A percentile compares a stretch with the other conserved stretches of the same genome.
Conservation (phyloP, 2,329 filamentous ascomycete species). For the Emmonsia crescens region DNA sequence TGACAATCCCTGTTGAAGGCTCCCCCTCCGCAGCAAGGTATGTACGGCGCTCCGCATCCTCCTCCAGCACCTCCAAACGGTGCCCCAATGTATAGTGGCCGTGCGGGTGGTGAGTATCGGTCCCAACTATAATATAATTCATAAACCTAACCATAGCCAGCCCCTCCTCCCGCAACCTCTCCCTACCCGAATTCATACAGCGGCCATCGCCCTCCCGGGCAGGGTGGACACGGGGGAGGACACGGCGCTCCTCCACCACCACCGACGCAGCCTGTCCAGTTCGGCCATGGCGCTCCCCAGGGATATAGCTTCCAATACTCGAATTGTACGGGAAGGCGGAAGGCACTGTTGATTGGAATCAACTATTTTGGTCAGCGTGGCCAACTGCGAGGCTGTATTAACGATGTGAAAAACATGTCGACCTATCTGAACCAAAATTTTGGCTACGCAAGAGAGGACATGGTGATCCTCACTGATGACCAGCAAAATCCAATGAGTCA, state of each 20-base stretch:
- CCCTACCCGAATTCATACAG: constrained; percentile 45
- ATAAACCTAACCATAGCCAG: constrained; percentile 2
- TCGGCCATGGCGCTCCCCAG: constrained; percentile 69
- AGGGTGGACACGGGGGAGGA: neutral
- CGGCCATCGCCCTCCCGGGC: neutral
- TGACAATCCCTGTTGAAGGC: constrained; percentile 4
- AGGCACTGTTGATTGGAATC: constrained; percentile 86
- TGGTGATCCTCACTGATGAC: constrained; percentile 93
- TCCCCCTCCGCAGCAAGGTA: neutral
- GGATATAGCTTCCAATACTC: constrained; percentile 85
- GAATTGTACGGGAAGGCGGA: constrained; percentile 75
- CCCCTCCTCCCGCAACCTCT: constrained; percentile 19
- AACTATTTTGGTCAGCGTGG: constrained; percentile 93
- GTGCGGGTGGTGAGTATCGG: constrained; percentile 24
- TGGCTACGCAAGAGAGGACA: constrained; percentile 87
- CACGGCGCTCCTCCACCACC: constrained; percentile 54
- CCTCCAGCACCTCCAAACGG: constrained; percentile 24
- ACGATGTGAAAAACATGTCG: constrained; percentile 96
- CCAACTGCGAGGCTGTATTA: constrained; percentile 86
- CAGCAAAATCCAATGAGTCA: constrained; percentile 97
- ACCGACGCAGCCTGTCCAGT: constrained; percentile 55
- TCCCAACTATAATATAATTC: neutral
- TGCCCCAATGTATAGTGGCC: constrained; percentile 30
- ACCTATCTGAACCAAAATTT: constrained; percentile 79
- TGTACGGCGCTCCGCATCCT: constrained; percentile 21